phyloP scores from a whole-genome alignment of 495 filamentous ascomycete species.

The Neurospora terricola region DNA sequence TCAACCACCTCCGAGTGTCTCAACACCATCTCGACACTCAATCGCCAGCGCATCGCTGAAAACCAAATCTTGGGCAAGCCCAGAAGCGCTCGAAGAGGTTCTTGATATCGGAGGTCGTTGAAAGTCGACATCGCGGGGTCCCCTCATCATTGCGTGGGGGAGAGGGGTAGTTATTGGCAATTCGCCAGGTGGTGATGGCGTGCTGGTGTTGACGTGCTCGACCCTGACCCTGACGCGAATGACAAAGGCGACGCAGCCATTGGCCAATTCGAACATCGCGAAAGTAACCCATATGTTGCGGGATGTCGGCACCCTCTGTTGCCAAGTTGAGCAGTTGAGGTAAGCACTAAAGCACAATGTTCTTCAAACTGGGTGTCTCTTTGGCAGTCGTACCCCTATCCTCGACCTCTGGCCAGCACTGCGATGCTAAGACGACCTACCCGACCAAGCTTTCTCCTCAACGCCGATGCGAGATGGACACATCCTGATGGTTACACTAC shows the following conservation, averaged over 20 bases:
- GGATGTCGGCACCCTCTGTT: neutral
- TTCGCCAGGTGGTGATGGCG: slow-evolving; percentile 5
- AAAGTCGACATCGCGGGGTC: neutral
- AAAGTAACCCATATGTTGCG: neutral
- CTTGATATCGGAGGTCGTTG: neutral
- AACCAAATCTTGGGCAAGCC: neutral
- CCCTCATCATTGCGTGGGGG: neutral
- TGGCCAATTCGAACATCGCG: neutral
- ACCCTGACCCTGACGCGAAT: slow-evolving; percentile 8
- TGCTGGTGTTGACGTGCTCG: slow-evolving; percentile 17
- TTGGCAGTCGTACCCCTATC: neutral
- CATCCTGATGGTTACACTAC: neutral
- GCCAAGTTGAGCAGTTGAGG: neutral
- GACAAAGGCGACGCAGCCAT: neutral
- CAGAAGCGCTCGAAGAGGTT: neutral
- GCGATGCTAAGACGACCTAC: neutral
- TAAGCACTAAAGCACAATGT: neutral
- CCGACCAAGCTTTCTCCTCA: neutral
- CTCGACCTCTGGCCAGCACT: neutral
- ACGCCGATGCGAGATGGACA: neutral
- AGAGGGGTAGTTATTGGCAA: neutral
- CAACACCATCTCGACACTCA: neutral
- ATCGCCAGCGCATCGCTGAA: neutral
- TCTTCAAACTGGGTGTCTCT: no score
- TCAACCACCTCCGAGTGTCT: neutral